Percentiles rank a stretch among this genome's conserved stretches.
Conservation (phyloP, 2,329 filamentous ascomycete species). For the Fusarium lateritium region DNA sequence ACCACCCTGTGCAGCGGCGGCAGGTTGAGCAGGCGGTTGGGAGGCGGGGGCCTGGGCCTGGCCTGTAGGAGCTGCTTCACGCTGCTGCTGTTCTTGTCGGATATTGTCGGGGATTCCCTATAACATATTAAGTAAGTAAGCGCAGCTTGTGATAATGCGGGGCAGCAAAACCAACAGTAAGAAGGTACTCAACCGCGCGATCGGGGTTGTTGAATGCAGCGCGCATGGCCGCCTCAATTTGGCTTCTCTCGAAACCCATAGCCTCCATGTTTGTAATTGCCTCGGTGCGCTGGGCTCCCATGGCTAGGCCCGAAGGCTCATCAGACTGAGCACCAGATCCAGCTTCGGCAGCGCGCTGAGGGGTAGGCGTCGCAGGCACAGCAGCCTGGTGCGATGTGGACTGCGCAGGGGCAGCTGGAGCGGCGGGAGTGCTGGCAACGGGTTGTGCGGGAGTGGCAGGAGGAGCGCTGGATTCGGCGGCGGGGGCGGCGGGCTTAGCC, state of each 20-base stretch:
- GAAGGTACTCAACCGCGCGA: constrained; percentile 94
- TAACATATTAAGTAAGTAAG: constrained; percentile 23
- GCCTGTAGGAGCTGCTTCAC: constrained; percentile 53
- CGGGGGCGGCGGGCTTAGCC: constrained; percentile 76
- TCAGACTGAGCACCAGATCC: constrained; percentile 62
- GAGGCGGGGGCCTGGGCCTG: constrained; percentile 56
- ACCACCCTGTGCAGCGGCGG: constrained; percentile 59
- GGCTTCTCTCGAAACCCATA: constrained; percentile 92
- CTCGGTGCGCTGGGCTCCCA: constrained; percentile 85
- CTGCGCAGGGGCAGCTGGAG: constrained; percentile 60
- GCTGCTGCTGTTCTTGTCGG: constrained; percentile 76
- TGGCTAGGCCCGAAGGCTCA: constrained; percentile 82
- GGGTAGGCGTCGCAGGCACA: constrained; percentile 67
- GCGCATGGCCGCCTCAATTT: constrained; percentile 95
- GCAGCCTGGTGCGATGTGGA: constrained; percentile 64
- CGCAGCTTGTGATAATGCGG: constrained; percentile 4
- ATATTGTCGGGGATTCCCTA: constrained; percentile 93
- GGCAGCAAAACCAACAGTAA: constrained; percentile 74
- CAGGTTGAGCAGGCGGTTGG: constrained; percentile 56
- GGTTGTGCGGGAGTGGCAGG: constrained; percentile 69
- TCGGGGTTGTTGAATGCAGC: constrained; percentile 98
- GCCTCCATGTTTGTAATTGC: constrained; percentile 94
- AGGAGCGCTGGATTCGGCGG: constrained; percentile 72
- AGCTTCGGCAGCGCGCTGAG: constrained; percentile 61
- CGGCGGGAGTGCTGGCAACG: constrained; percentile 74